Base-by-base conservation (phyloP, 1,139 yeast genomes). In the Candida sanyaensis region DNA sequence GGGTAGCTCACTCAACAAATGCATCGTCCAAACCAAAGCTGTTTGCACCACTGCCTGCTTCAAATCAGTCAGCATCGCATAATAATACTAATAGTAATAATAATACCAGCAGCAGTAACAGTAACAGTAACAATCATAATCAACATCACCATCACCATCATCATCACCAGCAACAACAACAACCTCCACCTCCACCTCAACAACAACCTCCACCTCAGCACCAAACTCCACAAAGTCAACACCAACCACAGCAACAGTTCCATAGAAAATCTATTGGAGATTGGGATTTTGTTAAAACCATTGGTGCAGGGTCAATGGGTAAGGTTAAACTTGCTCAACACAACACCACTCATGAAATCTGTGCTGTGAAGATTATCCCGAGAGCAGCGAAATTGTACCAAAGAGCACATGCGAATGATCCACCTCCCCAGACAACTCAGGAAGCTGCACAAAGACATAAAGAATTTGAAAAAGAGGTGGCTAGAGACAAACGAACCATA, bases 241-340 rank as follows among this genome's bases (percentile, higher is more conserved):
- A 52, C 37, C 65, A 52, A 38, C 52, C 51, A 12, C 69, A 62
- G 45, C 70, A 63, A 51, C 91, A 86, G 57, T 87, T 87, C 60
- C 92, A 91, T 64, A 81, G 98, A 55, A 86, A 87, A 53, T 80
- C 96, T 5, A 86, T 93, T 48, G 99, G 99, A 13, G 97, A 95
- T 57, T 93, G 99, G 99, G 96, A 89, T 60, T 92, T 93, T 58
- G 80, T 90, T 51, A 91, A 91, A 64, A 91, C 97, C 0, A 89
- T 93, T 43, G 99, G 99, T 44, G 97, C 98, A 4, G 99, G 99
- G 3, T 89, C 97, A 1, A 93, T 95, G 99, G 99, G 99, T 49
- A 96, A 93, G 66, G 99, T 93, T 45, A 95, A 95, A 66, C 75
- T 93, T 42, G 98, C 98, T 2, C 86, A 83, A 59, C 96, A 92